Percentiles rank a stretch among this genome's conserved stretches.
These are phyloP conservation scores for Akanthomyces uredinophilus DNA, from an alignment of 2,329 filamentous ascomycete genomes.

Conservation along the genomic window DNA sequence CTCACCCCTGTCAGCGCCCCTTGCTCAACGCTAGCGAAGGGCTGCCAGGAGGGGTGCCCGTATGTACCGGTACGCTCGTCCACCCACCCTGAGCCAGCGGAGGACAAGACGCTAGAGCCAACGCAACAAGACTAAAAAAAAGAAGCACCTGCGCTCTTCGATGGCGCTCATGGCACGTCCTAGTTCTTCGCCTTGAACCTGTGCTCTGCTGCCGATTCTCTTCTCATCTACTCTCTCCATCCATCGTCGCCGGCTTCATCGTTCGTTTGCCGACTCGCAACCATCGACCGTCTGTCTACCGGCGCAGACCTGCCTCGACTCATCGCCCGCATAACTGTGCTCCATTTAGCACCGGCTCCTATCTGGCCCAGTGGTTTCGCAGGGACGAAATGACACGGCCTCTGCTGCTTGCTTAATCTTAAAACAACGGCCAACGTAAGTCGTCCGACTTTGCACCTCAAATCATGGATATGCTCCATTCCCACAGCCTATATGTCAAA, in stretches of 20 bases:
- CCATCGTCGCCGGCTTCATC: not conserved
- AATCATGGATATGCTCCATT: not conserved
- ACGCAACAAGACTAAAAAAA: conserved; percentile 11
- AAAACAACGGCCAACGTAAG: not conserved
- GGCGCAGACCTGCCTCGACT: not conserved
- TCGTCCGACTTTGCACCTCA: not conserved
- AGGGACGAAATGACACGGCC: conserved; percentile 10
- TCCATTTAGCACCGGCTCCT: not conserved
- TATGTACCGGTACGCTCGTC: conserved; percentile 2
- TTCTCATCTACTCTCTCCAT: not conserved
- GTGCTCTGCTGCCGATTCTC: not conserved
- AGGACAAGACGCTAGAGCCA: conserved; percentile 12
- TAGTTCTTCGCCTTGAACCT: not conserved
- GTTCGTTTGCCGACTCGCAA: not conserved
- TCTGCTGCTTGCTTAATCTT: not conserved
- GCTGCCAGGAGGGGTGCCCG: not conserved
- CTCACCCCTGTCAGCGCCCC: conserved; percentile 3
- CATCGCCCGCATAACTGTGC: not conserved
- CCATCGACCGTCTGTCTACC: not conserved
- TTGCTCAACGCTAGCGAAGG: conserved; percentile 3
- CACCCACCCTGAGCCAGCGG: not conserved
- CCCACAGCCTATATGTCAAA: not conserved
- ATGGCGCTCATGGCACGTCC: not conserved
- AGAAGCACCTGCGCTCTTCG: conserved; percentile 6
- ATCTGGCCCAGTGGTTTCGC: conserved; percentile 1